Conservation (phyloP, 2,329 filamentous ascomycete genomes). For the Nigrospora osmanthi region DNA sequence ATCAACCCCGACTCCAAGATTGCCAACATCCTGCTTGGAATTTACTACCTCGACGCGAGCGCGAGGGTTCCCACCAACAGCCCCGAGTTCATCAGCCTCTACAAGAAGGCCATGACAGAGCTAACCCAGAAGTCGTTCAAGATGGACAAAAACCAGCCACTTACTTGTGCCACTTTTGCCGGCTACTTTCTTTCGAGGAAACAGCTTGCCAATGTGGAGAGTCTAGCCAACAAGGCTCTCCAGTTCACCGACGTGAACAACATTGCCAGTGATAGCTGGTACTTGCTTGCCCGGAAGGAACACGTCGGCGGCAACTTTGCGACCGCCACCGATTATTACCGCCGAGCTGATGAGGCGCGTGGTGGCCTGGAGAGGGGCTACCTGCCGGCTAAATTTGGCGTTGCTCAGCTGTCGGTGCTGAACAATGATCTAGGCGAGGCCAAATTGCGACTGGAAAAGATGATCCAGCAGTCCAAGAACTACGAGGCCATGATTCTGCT, state of each 20-base stretch:
- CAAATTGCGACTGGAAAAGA: conserved; percentile 89
- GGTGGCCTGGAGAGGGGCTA: conserved; percentile 88
- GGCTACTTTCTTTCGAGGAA: conserved; percentile 83
- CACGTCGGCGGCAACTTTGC: conserved; percentile 72
- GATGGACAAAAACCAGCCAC: conserved; percentile 79
- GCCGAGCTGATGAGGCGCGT: conserved; percentile 81
- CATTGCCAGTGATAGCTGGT: conserved; percentile 96
- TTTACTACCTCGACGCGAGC: conserved; percentile 85
- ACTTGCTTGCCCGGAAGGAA: conserved; percentile 83
- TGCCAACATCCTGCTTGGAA: conserved; percentile 80
- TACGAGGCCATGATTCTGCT: conserved; percentile 89
- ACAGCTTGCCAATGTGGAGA: conserved; percentile 72
- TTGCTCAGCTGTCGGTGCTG: conserved; percentile 79
- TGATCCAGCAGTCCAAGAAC: conserved; percentile 75
- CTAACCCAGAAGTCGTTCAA: conserved; percentile 94
- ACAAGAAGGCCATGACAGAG: conserved; percentile 89
- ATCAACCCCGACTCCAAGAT: conserved; percentile 78
- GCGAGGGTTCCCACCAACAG: conserved; percentile 76
- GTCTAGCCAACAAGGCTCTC: conserved; percentile 84
- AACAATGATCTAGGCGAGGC: conserved; percentile 83
- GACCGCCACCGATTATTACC: conserved; percentile 79
- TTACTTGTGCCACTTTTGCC: conserved; percentile 86
- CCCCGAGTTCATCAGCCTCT: conserved; percentile 74
- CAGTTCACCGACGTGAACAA: conserved; percentile 94
- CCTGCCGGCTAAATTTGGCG: conserved; percentile 89